phyloP scores from a whole-genome alignment of 306 rosid genomes.

The Lathyrus oleraceus region DNA sequence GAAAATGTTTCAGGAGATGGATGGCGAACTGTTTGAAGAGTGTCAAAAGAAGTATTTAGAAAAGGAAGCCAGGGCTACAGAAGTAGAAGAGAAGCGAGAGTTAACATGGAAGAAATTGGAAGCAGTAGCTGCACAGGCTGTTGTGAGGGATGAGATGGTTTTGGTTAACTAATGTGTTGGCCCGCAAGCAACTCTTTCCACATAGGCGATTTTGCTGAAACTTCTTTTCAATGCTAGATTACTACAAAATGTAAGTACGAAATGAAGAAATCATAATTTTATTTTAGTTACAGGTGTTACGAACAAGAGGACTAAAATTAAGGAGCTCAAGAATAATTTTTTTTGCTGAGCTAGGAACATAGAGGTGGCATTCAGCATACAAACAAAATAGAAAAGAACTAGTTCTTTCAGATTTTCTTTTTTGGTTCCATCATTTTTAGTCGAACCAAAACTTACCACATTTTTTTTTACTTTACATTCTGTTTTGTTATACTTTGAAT shows the following conservation, averaged over 20 bases:
- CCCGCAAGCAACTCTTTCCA: constrained; percentile 36
- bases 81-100: constrained; percentile 52
- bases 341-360: constrained; percentile 21
- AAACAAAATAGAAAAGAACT: constrained; percentile 3
- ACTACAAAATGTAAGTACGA: constrained; percentile 16
- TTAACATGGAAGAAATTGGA: constrained; percentile 63
- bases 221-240: constrained; percentile 32
- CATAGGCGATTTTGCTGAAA: constrained; percentile 27
- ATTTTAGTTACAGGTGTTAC: constrained; percentile 5
- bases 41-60: constrained; percentile 48
- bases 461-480: not conserved
- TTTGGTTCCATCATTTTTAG: constrained; percentile 8
- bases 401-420: not conserved
- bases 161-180: constrained; percentile 50
- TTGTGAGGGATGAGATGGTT: constrained; percentile 51
- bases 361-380: constrained; percentile 5
- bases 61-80: constrained; percentile 50
- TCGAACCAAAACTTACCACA: constrained; percentile 12
- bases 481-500: not conserved
- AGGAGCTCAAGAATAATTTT: constrained; percentile 8
- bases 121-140: constrained; percentile 59
- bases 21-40: constrained; percentile 52
- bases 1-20: constrained; percentile 63
- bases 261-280: constrained; percentile 35
- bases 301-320: constrained; percentile 32